Evolutionary conservation across 441 rosid species (phyloP).

Genomic region (Pelargonium exstipulatum): DNA sequence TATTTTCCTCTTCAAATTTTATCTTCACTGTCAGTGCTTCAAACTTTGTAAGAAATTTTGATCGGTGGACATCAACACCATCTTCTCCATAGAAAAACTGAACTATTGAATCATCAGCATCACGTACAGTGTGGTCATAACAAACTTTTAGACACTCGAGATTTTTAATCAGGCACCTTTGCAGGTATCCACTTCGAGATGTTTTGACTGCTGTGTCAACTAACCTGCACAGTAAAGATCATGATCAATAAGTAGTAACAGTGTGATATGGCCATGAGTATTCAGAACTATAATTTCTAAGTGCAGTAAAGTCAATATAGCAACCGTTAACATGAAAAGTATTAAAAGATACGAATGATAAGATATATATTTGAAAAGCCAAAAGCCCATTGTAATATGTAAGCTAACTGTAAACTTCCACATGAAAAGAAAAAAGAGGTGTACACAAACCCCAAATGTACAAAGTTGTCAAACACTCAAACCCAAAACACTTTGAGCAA

Average conservation of each 20-base stretch:
- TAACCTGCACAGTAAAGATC: slow-evolving; percentile 46
- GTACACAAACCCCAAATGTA: background rate
- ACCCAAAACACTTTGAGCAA: background rate
- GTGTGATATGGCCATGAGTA: background rate
- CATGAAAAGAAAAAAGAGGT: background rate
- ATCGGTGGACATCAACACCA: slow-evolving; percentile 91
- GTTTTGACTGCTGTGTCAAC: slow-evolving; percentile 99
- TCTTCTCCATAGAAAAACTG: slow-evolving; percentile 98
- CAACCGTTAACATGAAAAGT: background rate
- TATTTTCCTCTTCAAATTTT: no score
- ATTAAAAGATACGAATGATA: background rate
- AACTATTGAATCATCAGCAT: slow-evolving; percentile 88
- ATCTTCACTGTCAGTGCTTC: slow-evolving; percentile 56
- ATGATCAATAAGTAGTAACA: slow-evolving; percentile 13
- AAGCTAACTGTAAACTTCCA: background rate
- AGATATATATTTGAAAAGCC: background rate
- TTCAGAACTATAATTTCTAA: background rate
- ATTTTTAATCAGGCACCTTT: slow-evolving; percentile 95
- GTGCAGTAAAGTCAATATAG: background rate
- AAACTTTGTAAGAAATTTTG: slow-evolving; percentile 74
- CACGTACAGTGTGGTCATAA: slow-evolving; percentile 96
- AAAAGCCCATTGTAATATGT: background rate
- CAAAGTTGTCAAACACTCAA: background rate
- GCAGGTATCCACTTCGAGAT: slow-evolving; percentile 99
- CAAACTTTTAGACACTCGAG: slow-evolving; percentile 85